A percentile compares a stretch with the other conserved stretches of the same genome.
phyloP scores from a whole-genome alignment of 805 yeast genomes.

The Scheffersomyces ergatensis region DNA sequence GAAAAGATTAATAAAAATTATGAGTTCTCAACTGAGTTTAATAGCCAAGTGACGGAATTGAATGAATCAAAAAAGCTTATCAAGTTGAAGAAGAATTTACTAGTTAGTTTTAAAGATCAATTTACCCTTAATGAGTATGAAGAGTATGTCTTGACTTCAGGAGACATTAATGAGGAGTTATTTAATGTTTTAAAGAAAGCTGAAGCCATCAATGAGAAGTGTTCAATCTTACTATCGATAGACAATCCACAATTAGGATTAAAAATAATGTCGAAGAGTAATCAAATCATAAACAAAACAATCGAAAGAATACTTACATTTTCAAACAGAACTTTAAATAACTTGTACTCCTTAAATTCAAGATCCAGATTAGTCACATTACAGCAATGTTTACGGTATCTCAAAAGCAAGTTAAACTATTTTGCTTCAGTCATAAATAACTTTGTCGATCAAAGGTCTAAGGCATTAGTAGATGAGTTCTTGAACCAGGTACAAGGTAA shows the following conservation, averaged over 20 bases:
- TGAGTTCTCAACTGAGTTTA: conserved; percentile 18
- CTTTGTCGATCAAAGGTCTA: conserved; percentile 69
- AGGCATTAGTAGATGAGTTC: conserved; percentile 65
- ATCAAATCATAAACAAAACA: conserved; percentile 44
- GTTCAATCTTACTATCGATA: conserved; percentile 68
- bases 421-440: conserved; percentile 60
- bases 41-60: conserved; percentile 21
- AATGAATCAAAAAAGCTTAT: conserved; percentile 29
- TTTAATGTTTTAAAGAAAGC: conserved; percentile 61
- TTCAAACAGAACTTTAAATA: conserved; percentile 30
- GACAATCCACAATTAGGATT: conserved; percentile 66
- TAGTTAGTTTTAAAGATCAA: conserved; percentile 52
- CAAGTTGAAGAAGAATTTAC: conserved; percentile 48
- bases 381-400: conserved; percentile 28
- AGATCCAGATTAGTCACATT: conserved; percentile 22
- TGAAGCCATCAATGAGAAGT: conserved; percentile 60
- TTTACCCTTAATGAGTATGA: conserved; percentile 75
- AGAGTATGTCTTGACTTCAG: conserved; percentile 52
- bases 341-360: conserved; percentile 26
- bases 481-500: conserved; percentile 49
- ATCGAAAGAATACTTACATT: conserved; percentile 26
- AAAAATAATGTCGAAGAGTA: conserved; percentile 60
- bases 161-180: conserved; percentile 51
- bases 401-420: conserved; percentile 40
- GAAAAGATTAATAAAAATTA: conserved; percentile 32